These are phyloP conservation scores for Rhizophagus sp. DNA, from an alignment of 192 early-diverging fungal species.

Conservation along the genomic window DNA sequence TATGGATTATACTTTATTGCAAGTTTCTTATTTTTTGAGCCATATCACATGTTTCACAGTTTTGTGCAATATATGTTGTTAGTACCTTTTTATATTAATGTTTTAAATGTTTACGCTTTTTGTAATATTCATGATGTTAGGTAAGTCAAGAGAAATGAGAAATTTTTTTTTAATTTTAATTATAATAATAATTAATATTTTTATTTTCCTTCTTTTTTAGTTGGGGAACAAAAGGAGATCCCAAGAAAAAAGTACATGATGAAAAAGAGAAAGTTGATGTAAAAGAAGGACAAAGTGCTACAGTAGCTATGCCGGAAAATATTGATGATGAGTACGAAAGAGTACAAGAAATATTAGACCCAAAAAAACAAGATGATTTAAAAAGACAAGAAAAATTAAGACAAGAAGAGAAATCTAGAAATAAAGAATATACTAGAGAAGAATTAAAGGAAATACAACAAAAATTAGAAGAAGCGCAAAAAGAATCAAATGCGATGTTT, in stretches of 20 bases:
- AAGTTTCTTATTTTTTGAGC: constrained; percentile 69
- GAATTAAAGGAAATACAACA: constrained; percentile 52
- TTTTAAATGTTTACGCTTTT: constrained; percentile 61
- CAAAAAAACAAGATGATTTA: background rate
- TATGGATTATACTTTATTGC: constrained; percentile 77
- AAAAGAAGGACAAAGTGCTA: constrained; percentile 42
- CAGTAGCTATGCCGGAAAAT: constrained; percentile 43
- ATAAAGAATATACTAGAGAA: constrained; percentile 45
- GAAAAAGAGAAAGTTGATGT: constrained; percentile 21
- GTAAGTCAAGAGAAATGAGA: constrained; percentile 6
- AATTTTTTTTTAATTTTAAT: background rate
- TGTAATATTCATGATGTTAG: constrained; percentile 63
- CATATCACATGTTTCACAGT: constrained; percentile 78
- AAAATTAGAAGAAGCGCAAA: constrained; percentile 72
- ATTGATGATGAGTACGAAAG: constrained; percentile 51
- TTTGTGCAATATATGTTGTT: constrained; percentile 75
- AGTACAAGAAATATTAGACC: constrained; percentile 59
- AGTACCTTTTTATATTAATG: constrained; percentile 77
- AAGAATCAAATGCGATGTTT: constrained; percentile 82
- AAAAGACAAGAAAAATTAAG: too few relatives aligned
- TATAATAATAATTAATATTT: background rate
- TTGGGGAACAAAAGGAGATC: constrained; percentile 87
- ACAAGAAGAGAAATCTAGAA: background rate
- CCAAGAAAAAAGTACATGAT: constrained; percentile 48
- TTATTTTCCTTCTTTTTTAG: constrained; percentile 30